These are phyloP conservation scores for Tylopilus plumbeoviolaceoides DNA, from an alignment of 768 basidiomycete genomes.

Conservation along the genomic window DNA sequence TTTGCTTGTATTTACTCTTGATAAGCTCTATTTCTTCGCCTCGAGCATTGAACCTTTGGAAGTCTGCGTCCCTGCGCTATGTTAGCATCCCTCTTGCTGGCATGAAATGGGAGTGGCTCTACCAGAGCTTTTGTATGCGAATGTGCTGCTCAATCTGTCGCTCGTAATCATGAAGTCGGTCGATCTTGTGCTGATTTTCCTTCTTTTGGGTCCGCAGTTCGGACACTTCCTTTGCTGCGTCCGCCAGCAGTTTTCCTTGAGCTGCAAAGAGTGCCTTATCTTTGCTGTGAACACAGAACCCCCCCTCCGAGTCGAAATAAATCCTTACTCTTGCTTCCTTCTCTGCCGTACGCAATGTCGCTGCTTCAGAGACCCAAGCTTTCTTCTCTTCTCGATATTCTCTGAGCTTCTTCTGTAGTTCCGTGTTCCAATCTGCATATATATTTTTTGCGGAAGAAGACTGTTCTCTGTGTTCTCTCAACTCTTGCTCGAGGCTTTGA, in stretches of 20 bases:
- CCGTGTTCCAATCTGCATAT: conserved; percentile 79
- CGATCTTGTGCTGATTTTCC: conserved; percentile 78
- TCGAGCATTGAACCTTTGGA: conserved; percentile 62
- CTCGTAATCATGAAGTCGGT: conserved; percentile 80
- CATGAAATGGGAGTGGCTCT: conserved; percentile 19
- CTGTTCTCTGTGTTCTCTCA: conserved; percentile 70
- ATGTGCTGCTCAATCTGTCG: conserved; percentile 79
- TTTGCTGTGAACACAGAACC: neutral
- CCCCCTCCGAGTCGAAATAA: neutral
- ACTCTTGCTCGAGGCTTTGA: conserved; percentile 58
- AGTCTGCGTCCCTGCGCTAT: conserved; percentile 64
- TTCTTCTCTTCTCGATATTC: conserved; percentile 78
- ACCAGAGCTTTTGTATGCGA: conserved; percentile 78
- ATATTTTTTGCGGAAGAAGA: conserved; percentile 71
- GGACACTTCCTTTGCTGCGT: conserved; percentile 68
- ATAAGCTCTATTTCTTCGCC: conserved; percentile 55
- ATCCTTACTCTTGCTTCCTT: conserved; percentile 60
- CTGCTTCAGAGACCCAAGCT: conserved; percentile 68
- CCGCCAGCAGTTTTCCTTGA: conserved; percentile 63
- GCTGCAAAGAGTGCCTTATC: conserved; percentile 60
- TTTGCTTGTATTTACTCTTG: conserved; percentile 57
- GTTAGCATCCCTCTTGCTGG: conserved; percentile 8
- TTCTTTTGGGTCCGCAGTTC: conserved; percentile 70
- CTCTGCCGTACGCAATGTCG: conserved; percentile 61
- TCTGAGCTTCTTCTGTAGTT: conserved; percentile 73